A percentile compares a stretch with the other conserved stretches of the same genome.
phyloP scores from a whole-genome alignment of 2,329 filamentous ascomycete species.

The Phaeosphaeriaceae sp. region DNA sequence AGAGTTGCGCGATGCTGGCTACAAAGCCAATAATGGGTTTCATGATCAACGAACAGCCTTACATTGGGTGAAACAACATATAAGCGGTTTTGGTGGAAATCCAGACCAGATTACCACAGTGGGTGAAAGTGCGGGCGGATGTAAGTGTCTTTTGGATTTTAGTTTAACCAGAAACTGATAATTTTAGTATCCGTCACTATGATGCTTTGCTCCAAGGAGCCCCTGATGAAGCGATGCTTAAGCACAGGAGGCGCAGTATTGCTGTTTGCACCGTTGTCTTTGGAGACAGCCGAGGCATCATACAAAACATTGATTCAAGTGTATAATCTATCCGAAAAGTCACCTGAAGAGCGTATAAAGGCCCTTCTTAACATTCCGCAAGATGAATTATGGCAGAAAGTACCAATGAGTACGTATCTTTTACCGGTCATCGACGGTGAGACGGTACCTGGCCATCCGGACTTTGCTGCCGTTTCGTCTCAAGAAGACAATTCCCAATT shows the following conservation, averaged over 20 bases:
- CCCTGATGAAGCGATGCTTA: slow-evolving; percentile 48
- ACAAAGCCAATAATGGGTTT: slow-evolving; percentile 43
- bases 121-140: slow-evolving; percentile 59
- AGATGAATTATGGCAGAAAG: slow-evolving; percentile 51
- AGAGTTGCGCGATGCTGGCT: slow-evolving; percentile 54
- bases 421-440: slow-evolving; percentile 54
- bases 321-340: slow-evolving; percentile 48
- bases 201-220: slow-evolving; percentile 38
- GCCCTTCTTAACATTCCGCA: slow-evolving; percentile 50
- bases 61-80: slow-evolving; percentile 46
- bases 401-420: slow-evolving; percentile 45
- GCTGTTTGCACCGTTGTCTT: slow-evolving; percentile 50
- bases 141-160: slow-evolving; percentile 33
- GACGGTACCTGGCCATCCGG: slow-evolving; percentile 43
- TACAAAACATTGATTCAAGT: slow-evolving; percentile 52
- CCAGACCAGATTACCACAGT: slow-evolving; percentile 47
- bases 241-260: slow-evolving; percentile 51
- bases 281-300: slow-evolving; percentile 48
- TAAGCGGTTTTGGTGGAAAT: slow-evolving; percentile 49
- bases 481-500: slow-evolving; percentile 30
- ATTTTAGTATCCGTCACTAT: slow-evolving; percentile 32
- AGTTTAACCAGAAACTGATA: slow-evolving; percentile 1
- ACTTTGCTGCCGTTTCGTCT: slow-evolving; percentile 31
- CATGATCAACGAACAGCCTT: slow-evolving; percentile 47
- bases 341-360: slow-evolving; percentile 51